Conservation (phyloP, 2,329 filamentous ascomycete genomes). For the Cercospora berteroae region DNA sequence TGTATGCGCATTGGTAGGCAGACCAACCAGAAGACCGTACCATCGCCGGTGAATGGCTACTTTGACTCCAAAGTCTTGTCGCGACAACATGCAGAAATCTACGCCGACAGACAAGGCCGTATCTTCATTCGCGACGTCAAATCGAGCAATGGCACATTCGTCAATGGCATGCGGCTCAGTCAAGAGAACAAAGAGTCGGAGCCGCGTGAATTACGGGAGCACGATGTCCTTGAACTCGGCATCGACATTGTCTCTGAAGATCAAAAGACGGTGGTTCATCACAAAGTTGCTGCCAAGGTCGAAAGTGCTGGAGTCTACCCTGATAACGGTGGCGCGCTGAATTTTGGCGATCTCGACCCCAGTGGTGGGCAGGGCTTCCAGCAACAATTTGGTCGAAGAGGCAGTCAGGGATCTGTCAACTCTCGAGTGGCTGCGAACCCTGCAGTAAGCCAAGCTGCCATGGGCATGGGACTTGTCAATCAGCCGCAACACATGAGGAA, state of each 20-base stretch:
- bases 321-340: slow-evolving; percentile 74
- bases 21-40: slow-evolving; percentile 93
- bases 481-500: slow-evolving; percentile 77
- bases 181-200: slow-evolving; percentile 95
- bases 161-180: slow-evolving; percentile 86
- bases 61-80: slow-evolving; percentile 98
- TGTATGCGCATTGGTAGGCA: slow-evolving; percentile 89
- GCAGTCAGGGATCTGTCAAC: slow-evolving; percentile 54
- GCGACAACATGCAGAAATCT: slow-evolving; percentile 92
- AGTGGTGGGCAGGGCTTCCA: slow-evolving; percentile 67
- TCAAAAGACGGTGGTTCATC: slow-evolving; percentile 96
- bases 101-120: slow-evolving; percentile 72
- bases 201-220: slow-evolving; percentile 85
- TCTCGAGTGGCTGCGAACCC: slow-evolving; percentile 59
- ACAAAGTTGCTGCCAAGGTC: slow-evolving; percentile 95
- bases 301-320: slow-evolving; percentile 87
- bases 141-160: slow-evolving; percentile 97
- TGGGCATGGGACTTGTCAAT: slow-evolving; percentile 58
- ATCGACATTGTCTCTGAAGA: slow-evolving; percentile 99
- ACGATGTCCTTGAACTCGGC: slow-evolving; percentile 88
- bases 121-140: slow-evolving; percentile 97
- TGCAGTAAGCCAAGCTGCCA: slow-evolving; percentile 50
- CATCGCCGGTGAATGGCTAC: slow-evolving; percentile 86
- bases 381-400: slow-evolving; percentile 59
- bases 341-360: slow-evolving; percentile 86